These are phyloP conservation scores for Leccinum subrobustum DNA, from an alignment of 1,284 basidiomycete species.

Conservation along the genomic window DNA sequence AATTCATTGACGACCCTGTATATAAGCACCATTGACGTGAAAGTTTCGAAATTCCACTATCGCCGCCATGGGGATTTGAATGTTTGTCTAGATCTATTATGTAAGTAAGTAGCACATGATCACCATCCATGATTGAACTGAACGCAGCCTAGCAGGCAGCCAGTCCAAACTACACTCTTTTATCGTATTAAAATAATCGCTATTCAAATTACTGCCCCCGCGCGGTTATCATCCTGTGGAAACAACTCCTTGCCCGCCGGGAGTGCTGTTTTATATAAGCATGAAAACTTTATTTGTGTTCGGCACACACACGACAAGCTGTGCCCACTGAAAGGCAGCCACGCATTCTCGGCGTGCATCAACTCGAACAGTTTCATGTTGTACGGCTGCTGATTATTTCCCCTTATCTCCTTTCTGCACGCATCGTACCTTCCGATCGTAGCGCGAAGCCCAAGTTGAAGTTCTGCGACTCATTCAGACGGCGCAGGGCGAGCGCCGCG, in stretches of 20 bases:
- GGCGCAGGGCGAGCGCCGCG: constrained; percentile 1
- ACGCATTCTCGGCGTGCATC: constrained; percentile 34
- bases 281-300: constrained; percentile 20
- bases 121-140: neutral
- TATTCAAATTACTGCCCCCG: constrained; percentile 25
- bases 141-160: neutral
- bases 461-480: constrained; percentile 11
- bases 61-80: constrained; percentile 27
- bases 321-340: constrained; percentile 20
- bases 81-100: neutral
- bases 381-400: constrained; percentile 18
- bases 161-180: constrained; percentile 8
- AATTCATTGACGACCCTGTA: constrained; percentile 27
- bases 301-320: constrained; percentile 7
- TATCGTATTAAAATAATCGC: constrained; percentile 13
- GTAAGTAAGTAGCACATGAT: neutral
- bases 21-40: constrained; percentile 4
- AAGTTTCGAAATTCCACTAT: constrained; percentile 24
- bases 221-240: constrained; percentile 28
- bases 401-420: constrained; percentile 32
- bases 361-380: constrained; percentile 25
- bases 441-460: neutral
- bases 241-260: constrained; percentile 14
- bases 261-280: constrained; percentile 13
- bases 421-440: constrained; percentile 16